Percentiles rank a stretch among this genome's conserved stretches.
Conservation (phyloP, 2,329 filamentous ascomycete species). For the Aspergillus tubingensis region DNA sequence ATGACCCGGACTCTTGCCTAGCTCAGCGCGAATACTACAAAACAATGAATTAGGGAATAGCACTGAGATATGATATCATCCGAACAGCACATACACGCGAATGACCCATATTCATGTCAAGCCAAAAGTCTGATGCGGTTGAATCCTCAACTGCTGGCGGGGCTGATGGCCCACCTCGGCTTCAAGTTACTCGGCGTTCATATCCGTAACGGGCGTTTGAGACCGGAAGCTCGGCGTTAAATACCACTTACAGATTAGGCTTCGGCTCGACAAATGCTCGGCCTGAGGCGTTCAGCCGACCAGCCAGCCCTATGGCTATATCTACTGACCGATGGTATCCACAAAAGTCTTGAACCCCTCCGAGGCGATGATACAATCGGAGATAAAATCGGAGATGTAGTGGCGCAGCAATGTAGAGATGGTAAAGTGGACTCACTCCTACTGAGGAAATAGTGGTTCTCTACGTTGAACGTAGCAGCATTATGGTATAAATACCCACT, state of each 20-base stretch:
- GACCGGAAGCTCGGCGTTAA: not conserved
- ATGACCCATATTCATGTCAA: not conserved
- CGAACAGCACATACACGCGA: not conserved
- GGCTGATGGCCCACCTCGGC: not conserved
- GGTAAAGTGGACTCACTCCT: not conserved
- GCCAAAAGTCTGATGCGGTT: not conserved
- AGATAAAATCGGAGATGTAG: not conserved
- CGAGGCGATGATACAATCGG: not conserved
- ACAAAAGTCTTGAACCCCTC: not conserved
- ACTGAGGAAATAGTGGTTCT: not conserved
- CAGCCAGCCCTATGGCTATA: not conserved
- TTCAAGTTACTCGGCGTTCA: not conserved
- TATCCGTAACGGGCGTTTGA: not conserved
- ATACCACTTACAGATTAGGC: not conserved
- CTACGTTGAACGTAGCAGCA: not conserved
- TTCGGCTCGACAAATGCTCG: not conserved
- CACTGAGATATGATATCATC: not conserved
- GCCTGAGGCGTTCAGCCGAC: not conserved
- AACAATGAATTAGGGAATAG: too few species aligned
- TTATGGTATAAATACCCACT: not conserved
- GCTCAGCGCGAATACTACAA: too few species aligned
- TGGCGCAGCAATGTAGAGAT: not conserved
- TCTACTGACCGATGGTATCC: not conserved
- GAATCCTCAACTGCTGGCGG: not conserved
- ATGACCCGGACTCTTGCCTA: too few species aligned